A percentile compares a stretch with the other conserved stretches of the same genome.
Evolutionary conservation across 805 yeast species (phyloP).

Genomic region (Candida maltosa): DNA sequence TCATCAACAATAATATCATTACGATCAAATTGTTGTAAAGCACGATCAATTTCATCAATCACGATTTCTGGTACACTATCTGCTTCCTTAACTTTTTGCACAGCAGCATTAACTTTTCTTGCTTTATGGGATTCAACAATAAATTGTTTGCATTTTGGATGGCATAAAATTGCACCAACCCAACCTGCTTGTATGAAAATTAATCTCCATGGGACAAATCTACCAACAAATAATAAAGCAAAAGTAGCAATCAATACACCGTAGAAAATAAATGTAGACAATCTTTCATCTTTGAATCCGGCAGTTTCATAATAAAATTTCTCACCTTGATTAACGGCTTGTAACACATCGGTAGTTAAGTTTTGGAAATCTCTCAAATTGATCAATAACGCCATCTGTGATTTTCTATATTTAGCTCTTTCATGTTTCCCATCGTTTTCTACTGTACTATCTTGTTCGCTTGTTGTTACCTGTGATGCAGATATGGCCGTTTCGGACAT

Average conservation of each 20-base stretch:
- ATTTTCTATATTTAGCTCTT: constrained; percentile 10
- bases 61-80: constrained; percentile 18
- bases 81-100: too few species aligned
- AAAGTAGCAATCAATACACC: constrained; percentile 26
- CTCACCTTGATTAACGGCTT: constrained; percentile 49
- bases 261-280: constrained; percentile 57
- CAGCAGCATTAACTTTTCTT: constrained; percentile 14
- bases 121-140: constrained; percentile 15
- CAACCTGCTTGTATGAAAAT: constrained; percentile 59
- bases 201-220: constrained; percentile 62
- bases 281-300: constrained; percentile 67
- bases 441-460: constrained; percentile 1
- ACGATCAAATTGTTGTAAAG: constrained; percentile 33
- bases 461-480: constrained; percentile 5
- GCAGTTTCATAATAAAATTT: constrained; percentile 57
- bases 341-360: constrained; percentile 52
- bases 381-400: constrained; percentile 43
- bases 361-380: constrained; percentile 76
- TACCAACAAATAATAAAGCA: constrained; percentile 42
- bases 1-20: constrained; percentile 68
- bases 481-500: constrained; percentile 7
- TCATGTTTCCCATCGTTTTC: constrained; percentile 9
- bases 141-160: constrained; percentile 51
- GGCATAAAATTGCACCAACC: constrained; percentile 49
- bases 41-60: constrained; percentile 17